Conservation (phyloP, 176 grass and related monocot species). For the Pontederia crassipes region DNA sequence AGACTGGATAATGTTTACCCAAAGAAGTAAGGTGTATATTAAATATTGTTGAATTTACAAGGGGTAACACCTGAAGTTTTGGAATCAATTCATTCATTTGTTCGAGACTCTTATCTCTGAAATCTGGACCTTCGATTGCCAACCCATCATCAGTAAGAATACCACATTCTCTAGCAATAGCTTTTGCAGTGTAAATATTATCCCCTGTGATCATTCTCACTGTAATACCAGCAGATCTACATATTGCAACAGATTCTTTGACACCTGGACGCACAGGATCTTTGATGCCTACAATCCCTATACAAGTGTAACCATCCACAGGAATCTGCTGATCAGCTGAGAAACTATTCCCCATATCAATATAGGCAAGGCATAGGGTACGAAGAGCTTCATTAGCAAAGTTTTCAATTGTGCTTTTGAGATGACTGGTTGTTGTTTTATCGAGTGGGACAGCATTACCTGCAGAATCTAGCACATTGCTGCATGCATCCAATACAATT, state of each 20-base stretch:
- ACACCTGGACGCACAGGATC: constrained; percentile 84
- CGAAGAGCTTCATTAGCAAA: constrained; percentile 82
- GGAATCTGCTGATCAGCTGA: constrained; percentile 37
- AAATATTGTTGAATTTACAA: neutral
- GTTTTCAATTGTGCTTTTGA: constrained; percentile 4
- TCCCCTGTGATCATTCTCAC: constrained; percentile 98
- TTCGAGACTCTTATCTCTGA: constrained; percentile 47
- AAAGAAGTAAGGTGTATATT: constrained; percentile 8
- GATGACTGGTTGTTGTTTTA: neutral
- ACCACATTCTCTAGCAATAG: constrained; percentile 94
- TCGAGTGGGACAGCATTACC: constrained; percentile 1
- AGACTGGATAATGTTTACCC: neutral
- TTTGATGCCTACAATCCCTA: constrained; percentile 89
- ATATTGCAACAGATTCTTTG: constrained; percentile 70
- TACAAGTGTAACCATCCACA: constrained; percentile 58
- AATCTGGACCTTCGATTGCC: constrained; percentile 84
- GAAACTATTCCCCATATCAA: constrained; percentile 47
- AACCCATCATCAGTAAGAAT: constrained; percentile 67
- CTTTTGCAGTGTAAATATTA: constrained; percentile 94
- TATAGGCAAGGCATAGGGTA: constrained; percentile 79
- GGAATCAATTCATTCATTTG: constrained; percentile 76
- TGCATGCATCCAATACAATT: constrained; percentile 8
- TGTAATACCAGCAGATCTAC: constrained; percentile 59
- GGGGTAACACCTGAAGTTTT: constrained; percentile 53
- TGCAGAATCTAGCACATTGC: neutral